phyloP scores from a whole-genome alignment of 176 grass and related monocot species.

The Echinochloa phyllopogon region DNA sequence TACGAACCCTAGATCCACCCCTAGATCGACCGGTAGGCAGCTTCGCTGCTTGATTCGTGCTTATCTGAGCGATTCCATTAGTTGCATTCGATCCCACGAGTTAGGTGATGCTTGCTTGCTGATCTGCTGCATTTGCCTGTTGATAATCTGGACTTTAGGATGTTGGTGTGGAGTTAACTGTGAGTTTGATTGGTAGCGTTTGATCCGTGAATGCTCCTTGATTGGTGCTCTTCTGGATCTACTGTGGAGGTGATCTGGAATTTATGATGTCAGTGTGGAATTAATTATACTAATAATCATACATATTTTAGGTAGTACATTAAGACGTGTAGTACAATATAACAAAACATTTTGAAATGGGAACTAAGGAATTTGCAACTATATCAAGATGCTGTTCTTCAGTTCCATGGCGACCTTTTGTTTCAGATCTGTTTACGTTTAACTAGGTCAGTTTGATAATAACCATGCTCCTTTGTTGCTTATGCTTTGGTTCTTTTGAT shows the following conservation, averaged over 20 bases:
- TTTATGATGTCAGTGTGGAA: not conserved
- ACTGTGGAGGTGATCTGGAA: not conserved
- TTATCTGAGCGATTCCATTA: not conserved
- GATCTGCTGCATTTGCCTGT: not conserved
- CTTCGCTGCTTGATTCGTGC: not conserved
- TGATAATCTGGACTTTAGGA: conserved; percentile 1
- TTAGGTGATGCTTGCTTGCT: not conserved
- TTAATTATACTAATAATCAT: not conserved
- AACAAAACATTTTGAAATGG: not conserved
- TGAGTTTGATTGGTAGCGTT: too few relatives aligned
- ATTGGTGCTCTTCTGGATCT: not conserved
- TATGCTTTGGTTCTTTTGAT: not conserved
- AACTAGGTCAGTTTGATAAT: not conserved
- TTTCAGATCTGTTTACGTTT: conserved; percentile 18
- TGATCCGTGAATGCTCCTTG: not conserved
- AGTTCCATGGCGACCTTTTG: not conserved
- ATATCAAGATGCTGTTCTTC: not conserved
- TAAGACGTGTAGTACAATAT: not conserved
- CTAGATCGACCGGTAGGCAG: not conserved
- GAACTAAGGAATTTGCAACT: not conserved
- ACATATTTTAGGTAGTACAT: not conserved
- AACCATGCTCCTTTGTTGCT: conserved; percentile 1
- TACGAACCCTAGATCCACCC: conserved; percentile 19
- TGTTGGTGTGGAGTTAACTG: not conserved
- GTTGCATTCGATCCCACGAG: not conserved